Conservation (phyloP, 1,284 basidiomycete species). For the Boletus semigastroideus region DNA sequence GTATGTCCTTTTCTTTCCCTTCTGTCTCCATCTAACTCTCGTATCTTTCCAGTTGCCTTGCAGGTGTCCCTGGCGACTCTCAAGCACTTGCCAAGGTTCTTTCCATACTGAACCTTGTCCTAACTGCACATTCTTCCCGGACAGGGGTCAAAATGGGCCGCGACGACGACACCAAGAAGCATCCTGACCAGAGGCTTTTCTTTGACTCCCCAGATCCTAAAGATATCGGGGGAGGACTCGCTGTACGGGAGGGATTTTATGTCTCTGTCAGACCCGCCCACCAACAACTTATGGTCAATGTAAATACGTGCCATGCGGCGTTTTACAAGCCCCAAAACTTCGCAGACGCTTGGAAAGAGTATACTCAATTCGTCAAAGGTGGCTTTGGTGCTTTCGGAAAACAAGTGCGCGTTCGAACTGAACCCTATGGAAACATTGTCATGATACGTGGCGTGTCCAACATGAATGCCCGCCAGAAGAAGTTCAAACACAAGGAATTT, state of each 20-base stretch:
- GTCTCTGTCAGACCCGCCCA: conserved; percentile 72
- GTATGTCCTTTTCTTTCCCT: background rate
- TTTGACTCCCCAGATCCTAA: conserved; percentile 19
- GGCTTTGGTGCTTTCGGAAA: conserved; percentile 53
- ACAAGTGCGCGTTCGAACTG: conserved; percentile 57
- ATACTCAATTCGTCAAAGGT: conserved; percentile 47
- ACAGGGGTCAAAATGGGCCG: conserved; percentile 41
- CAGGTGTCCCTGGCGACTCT: conserved; percentile 22
- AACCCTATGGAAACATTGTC: conserved; percentile 59
- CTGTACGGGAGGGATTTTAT: conserved; percentile 74
- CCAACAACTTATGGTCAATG: conserved; percentile 75
- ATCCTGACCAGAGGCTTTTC: conserved; percentile 42
- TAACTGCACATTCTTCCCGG: conserved; percentile 44
- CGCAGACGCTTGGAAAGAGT: conserved; percentile 54
- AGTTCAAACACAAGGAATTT: conserved; percentile 53
- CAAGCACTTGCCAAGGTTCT: conserved; percentile 47
- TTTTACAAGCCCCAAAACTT: conserved; percentile 70
- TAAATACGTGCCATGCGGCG: conserved; percentile 76
- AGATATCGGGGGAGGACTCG: conserved; percentile 42
- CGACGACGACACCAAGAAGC: conserved; percentile 31
- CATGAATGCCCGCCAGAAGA: conserved; percentile 47
- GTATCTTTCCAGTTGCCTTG: conserved; percentile 22
- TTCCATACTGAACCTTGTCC: conserved; percentile 49
- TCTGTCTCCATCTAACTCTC: conserved; percentile 1
- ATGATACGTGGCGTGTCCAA: conserved; percentile 53